A percentile compares a stretch with the other conserved stretches of the same genome.
Evolutionary conservation across 2,329 filamentous ascomycete species (phyloP).

Genomic region (Sclerotinia trifoliorum): DNA sequence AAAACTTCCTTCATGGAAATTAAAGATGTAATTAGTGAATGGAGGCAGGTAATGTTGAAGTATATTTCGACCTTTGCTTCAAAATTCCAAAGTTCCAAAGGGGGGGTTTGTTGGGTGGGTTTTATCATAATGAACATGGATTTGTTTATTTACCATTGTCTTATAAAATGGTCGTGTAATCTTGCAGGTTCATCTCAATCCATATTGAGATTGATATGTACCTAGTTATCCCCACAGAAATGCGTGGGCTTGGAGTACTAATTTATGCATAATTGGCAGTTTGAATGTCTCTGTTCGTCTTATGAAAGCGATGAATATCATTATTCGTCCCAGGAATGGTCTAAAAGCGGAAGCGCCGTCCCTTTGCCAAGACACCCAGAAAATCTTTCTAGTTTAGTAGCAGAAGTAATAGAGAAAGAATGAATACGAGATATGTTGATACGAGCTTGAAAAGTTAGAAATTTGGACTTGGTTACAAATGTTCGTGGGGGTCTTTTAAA

Average conservation of each 20-base stretch:
- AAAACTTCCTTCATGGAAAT: not conserved
- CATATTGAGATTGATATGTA: constrained; percentile 13
- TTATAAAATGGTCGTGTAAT: constrained; percentile 18
- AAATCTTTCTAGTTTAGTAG: not conserved
- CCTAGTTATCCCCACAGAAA: constrained; percentile 21
- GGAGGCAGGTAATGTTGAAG: not conserved
- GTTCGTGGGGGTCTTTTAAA: not conserved
- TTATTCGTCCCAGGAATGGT: constrained; percentile 1
- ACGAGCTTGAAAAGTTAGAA: not conserved
- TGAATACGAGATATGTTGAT: constrained; percentile 16
- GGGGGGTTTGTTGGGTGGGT: not conserved
- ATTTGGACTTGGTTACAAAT: not conserved
- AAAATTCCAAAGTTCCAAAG: not conserved
- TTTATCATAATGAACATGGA: constrained; percentile 24
- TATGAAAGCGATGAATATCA: not conserved
- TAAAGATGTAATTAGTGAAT: constrained; percentile 16
- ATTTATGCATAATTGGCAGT: constrained; percentile 20
- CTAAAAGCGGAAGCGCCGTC: not conserved
- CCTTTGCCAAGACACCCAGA: constrained; percentile 1
- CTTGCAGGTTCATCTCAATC: constrained; percentile 14
- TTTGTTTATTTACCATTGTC: constrained; percentile 31
- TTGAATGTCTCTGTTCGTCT: constrained; percentile 3
- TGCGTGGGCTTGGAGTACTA: constrained; percentile 7
- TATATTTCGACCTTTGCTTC: not conserved
- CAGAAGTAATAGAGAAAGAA: not conserved